Conservation (phyloP, 345 rosid genomes). For the Brassica rapa region DNA sequence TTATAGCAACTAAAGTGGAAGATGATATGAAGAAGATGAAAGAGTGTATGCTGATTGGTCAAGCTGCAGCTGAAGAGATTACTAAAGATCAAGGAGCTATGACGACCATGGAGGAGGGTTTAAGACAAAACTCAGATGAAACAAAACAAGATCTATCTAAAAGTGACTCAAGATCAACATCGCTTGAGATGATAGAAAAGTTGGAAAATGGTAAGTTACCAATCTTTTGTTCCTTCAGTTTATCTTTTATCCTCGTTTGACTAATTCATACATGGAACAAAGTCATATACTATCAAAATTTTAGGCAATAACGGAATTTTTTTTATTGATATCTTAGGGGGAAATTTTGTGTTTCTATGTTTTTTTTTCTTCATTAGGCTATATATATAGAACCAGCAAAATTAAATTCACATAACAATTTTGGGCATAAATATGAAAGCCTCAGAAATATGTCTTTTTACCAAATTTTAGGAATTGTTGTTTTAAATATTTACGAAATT, state of each 20-base stretch:
- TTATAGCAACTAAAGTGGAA: slow-evolving; percentile 20
- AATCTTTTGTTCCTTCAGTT: neutral
- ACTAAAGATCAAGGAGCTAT: neutral
- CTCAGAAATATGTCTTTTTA: neutral
- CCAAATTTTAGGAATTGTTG: neutral
- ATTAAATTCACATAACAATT: neutral
- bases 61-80: neutral
- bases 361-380: neutral
- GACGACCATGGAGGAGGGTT: slow-evolving; percentile 25
- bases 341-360: neutral
- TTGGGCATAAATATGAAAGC: neutral
- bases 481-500: neutral
- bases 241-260: neutral
- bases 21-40: slow-evolving; percentile 26
- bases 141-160: slow-evolving; percentile 19
- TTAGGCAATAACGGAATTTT: neutral
- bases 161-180: neutral
- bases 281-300: neutral
- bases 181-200: slow-evolving; percentile 10
- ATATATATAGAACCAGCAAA: neutral
- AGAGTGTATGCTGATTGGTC: slow-evolving; percentile 12
- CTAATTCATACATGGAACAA: slow-evolving; percentile 7
- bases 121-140: slow-evolving; percentile 6
- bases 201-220: slow-evolving; percentile 28
- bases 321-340: neutral